Evolutionary conservation across 257 asterid species (phyloP).

Genomic region (Mitragyna speciosa): DNA sequence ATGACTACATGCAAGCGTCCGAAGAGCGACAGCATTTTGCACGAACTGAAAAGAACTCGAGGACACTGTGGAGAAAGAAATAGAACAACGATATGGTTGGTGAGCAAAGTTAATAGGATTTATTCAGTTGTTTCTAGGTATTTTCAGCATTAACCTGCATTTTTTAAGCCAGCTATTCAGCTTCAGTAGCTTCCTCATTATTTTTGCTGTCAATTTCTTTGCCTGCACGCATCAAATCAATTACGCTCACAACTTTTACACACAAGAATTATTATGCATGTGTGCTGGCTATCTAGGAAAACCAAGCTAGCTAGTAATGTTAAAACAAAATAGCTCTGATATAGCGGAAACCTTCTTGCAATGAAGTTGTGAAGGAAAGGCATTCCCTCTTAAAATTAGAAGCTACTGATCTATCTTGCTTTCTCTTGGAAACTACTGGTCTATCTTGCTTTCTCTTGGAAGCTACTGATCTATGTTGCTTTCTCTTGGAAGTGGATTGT

Average conservation of each 20-base stretch:
- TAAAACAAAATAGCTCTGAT: slow-evolving; percentile 29
- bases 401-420: neutral
- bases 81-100: too few species aligned
- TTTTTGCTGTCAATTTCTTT: slow-evolving; percentile 34
- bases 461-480: neutral
- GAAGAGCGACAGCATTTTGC: neutral
- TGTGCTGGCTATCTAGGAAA: neutral
- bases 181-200: slow-evolving; percentile 39
- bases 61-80: neutral
- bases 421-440: neutral
- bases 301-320: slow-evolving; percentile 5
- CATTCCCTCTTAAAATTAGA: slow-evolving; percentile 29
- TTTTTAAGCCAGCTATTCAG: slow-evolving; percentile 35
- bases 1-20: neutral
- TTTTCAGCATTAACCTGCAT: slow-evolving; percentile 50
- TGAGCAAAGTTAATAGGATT: slow-evolving; percentile 13
- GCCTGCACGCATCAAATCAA: slow-evolving; percentile 15
- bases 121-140: slow-evolving; percentile 31
- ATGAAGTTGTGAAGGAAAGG: slow-evolving; percentile 23
- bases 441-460: slow-evolving; percentile 15
- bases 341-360: slow-evolving; percentile 28
- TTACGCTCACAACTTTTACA: neutral
- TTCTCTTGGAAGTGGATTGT: neutral
- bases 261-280: neutral
- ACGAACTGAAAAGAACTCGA: neutral